Conservation (phyloP, 768 basidiomycete species). For the Phanerochaete carnosa region DNA sequence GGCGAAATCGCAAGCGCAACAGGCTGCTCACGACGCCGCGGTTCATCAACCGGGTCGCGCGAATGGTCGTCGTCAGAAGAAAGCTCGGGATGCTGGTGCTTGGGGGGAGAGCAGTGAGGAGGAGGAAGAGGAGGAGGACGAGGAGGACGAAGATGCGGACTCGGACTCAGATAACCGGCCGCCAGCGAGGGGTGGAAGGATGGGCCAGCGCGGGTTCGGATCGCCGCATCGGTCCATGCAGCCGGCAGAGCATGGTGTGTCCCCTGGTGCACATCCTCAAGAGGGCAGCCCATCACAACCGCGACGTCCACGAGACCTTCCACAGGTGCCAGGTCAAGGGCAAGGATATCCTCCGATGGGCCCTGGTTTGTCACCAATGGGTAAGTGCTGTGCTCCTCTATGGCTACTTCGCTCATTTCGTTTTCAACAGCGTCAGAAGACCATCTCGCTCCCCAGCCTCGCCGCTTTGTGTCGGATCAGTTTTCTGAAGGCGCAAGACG, state of each 20-base stretch:
- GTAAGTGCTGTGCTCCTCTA: slow-evolving; percentile 32
- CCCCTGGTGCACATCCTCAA: slow-evolving; percentile 3
- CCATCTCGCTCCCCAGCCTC: slow-evolving; percentile 36
- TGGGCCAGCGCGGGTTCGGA: slow-evolving; percentile 18
- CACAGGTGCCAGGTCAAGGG: slow-evolving; percentile 47
- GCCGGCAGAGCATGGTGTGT: neutral
- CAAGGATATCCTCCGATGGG: slow-evolving; percentile 33
- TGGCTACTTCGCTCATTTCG: neutral
- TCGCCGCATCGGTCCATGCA: neutral
- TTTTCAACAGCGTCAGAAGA: slow-evolving; percentile 36
- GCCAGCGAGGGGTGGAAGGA: slow-evolving; percentile 12
- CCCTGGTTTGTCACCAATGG: slow-evolving; percentile 42
- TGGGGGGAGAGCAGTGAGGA: slow-evolving; percentile 84
- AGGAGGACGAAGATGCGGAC: slow-evolving; percentile 61
- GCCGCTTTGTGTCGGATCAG: slow-evolving; percentile 53
- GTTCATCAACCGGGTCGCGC: slow-evolving; percentile 68
- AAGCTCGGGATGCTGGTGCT: slow-evolving; percentile 37
- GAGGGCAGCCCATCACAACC: slow-evolving; percentile 35
- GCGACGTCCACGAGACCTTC: slow-evolving; percentile 60
- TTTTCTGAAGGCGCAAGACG: slow-evolving; percentile 48
- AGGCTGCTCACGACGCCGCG: slow-evolving; percentile 78
- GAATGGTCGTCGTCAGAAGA: slow-evolving; percentile 37
- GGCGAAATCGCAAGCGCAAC: slow-evolving; percentile 79
- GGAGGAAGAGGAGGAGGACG: slow-evolving; percentile 74
- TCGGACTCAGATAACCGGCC: slow-evolving; percentile 60